phyloP scores from a whole-genome alignment of 2,329 filamentous ascomycete species.

The Alternaria consortialis region DNA sequence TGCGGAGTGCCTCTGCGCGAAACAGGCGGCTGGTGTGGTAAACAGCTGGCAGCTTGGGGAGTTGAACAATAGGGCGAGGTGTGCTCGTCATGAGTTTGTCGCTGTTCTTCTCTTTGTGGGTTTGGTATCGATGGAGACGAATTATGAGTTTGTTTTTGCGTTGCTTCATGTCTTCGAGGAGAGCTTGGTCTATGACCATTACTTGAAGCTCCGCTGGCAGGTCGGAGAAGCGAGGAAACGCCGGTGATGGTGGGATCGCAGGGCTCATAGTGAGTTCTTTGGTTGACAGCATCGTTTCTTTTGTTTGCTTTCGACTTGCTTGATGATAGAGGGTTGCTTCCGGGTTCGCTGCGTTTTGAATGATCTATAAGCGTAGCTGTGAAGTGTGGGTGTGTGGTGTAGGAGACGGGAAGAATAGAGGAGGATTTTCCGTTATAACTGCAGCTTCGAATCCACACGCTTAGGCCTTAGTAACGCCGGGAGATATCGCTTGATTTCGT shows the following conservation, averaged over 20 bases:
- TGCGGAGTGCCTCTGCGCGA: background rate
- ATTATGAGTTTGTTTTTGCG: background rate
- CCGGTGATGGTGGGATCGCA: background rate
- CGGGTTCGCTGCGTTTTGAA: too few relatives aligned
- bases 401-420: background rate
- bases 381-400: background rate
- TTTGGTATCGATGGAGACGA: background rate
- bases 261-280: background rate
- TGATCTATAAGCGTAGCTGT: background rate
- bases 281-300: background rate
- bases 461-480: background rate
- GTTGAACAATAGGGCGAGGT: background rate
- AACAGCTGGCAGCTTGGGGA: background rate
- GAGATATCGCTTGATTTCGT: background rate
- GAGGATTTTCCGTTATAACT: background rate
- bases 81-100: fast-evolving
- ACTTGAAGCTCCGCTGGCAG: background rate
- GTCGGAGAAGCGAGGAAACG: background rate
- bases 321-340: too few relatives aligned
- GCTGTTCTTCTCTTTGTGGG: background rate
- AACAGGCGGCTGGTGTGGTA: background rate
- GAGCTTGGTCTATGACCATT: background rate
- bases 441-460: background rate
- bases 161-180: background rate
- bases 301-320: background rate